Percentiles rank a stretch among this genome's conserved stretches.
phyloP scores from a whole-genome alignment of 2,329 filamentous ascomycete genomes.

The Blumeriella jaapii region DNA sequence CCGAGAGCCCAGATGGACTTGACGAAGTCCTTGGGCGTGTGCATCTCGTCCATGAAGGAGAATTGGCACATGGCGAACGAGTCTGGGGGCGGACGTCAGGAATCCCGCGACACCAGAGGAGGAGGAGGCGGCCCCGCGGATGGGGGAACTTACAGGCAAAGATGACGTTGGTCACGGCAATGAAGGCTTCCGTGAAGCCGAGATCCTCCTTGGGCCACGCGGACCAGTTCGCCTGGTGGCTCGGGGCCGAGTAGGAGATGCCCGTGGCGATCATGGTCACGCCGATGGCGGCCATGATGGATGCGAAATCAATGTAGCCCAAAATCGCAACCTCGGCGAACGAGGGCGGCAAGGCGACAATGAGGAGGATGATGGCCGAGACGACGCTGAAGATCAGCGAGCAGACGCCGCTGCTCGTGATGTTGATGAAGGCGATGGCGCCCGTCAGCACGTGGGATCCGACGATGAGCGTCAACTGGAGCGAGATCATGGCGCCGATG shows the following conservation, averaged over 20 bases:
- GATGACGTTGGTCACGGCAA: constrained; percentile 45
- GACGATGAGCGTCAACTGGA: constrained; percentile 51
- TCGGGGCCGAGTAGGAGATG: constrained; percentile 26
- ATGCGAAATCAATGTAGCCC: constrained; percentile 43
- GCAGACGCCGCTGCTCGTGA: constrained; percentile 43
- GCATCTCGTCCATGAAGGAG: constrained; percentile 25
- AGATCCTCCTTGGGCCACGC: constrained; percentile 24
- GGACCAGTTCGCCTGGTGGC: constrained; percentile 12
- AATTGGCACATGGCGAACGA: constrained; percentile 26
- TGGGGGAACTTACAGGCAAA: constrained; percentile 37
- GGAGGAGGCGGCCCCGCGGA: too few species aligned
- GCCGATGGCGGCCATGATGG: constrained; percentile 34
- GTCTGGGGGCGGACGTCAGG: constrained; percentile 5
- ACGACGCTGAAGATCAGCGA: constrained; percentile 43
- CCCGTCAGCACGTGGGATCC: constrained; percentile 50
- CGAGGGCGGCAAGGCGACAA: constrained; percentile 44
- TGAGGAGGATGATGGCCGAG: constrained; percentile 38
- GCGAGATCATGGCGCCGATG: constrained; percentile 37
- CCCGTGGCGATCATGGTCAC: constrained; percentile 46
- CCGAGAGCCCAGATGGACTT: constrained; percentile 38
- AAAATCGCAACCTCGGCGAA: constrained; percentile 43
- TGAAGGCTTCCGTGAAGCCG: constrained; percentile 35
- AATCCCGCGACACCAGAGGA: too few species aligned
- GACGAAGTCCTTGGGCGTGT: constrained; percentile 27
- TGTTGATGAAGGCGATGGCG: constrained; percentile 45